Base-by-base conservation (phyloP, 805 yeast genomes). In the Jamesozyma piceae region DNA sequence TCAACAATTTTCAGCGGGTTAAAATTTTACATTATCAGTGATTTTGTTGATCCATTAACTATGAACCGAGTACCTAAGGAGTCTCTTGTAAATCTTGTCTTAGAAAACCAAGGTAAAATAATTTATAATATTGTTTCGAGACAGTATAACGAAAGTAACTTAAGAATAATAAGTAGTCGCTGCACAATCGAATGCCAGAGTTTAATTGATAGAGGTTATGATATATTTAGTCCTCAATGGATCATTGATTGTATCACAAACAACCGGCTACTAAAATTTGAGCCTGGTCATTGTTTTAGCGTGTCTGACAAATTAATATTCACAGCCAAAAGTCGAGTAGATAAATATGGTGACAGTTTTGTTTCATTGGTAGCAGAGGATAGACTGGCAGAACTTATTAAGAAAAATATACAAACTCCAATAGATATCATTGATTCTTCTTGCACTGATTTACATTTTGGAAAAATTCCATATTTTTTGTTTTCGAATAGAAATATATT, bases 161-260 rank as follows among this genome's bases (percentile, higher is more conserved):
- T 45, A 3, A 47, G 65, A 53, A 41, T 64, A 49, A 57, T 75
- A 17, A 66, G 74, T 15, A 69, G 64, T 26, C 66, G 55, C 43
- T 42, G 51, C 11, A 72, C 75, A 0, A 47, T 58, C 3, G 69
- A 68, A 39, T 70, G 74, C 2, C 52, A 49, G 2, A 58, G 60
- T 1, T 45, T 74, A n/a, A 49, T 56, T 10, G 58, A 64, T n/a
- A 44, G 58, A 15, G 82, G 82, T 0, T 74, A 71, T 50, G 84
- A 80, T 52, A 66, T 90, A 0, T 55, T 87, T 6, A 69, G 62
- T 40, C 87, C 94, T 1, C 57, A 63, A 26, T 90, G 95, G 95
- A 57, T 86, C 5, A 66, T 77, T 36, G 89, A 84, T 49, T 78
- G 92, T 50, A 39, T 57, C 3, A 20, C 37, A 10, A 40, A 42